phyloP scores from a whole-genome alignment of 495 filamentous ascomycete species.

The Peziza echinospora region DNA sequence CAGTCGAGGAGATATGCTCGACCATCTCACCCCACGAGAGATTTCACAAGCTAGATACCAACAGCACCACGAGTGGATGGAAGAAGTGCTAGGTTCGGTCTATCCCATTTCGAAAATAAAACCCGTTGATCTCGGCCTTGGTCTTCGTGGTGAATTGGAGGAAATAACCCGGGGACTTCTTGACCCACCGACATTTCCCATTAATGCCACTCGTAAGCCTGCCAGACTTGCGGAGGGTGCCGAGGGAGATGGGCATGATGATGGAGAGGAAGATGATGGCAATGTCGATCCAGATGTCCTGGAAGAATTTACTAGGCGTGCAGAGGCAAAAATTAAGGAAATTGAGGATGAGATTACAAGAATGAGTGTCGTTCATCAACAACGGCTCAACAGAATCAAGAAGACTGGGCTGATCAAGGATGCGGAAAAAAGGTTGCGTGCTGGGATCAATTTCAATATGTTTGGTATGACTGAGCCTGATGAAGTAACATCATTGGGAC shows the following conservation, averaged over 20 bases:
- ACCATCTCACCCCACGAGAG: slow-evolving; percentile 68
- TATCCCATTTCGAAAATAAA: slow-evolving; percentile 63
- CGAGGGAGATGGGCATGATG: slow-evolving; percentile 21
- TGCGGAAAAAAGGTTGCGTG: slow-evolving; percentile 41
- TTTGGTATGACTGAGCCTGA: background rate
- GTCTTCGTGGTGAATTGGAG: slow-evolving; percentile 66
- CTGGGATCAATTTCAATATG: slow-evolving; percentile 7
- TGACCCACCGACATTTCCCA: slow-evolving; percentile 33
- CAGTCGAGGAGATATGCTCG: slow-evolving; percentile 64
- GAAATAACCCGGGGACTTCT: slow-evolving; percentile 59
- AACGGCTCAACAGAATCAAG: slow-evolving; percentile 49
- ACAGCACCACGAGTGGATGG: slow-evolving; percentile 98
- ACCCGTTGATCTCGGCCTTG: slow-evolving; percentile 70
- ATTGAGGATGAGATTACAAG: slow-evolving; percentile 59
- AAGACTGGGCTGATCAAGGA: slow-evolving; percentile 39
- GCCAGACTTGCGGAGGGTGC: slow-evolving; percentile 25
- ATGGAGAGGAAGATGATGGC: slow-evolving; percentile 35
- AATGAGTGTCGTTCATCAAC: slow-evolving; percentile 57
- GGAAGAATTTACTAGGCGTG: slow-evolving; percentile 56
- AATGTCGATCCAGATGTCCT: background rate
- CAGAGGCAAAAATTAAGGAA: slow-evolving; percentile 38
- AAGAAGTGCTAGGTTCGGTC: slow-evolving; percentile 78
- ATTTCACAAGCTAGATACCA: slow-evolving; percentile 65
- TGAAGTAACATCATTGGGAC: background rate
- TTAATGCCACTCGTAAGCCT: background rate